Evolutionary conservation across 179 eudicot genomes (phyloP), one percentile per base, ranked within the genome.

Genomic region (Heliamphora pulchella): DNA sequence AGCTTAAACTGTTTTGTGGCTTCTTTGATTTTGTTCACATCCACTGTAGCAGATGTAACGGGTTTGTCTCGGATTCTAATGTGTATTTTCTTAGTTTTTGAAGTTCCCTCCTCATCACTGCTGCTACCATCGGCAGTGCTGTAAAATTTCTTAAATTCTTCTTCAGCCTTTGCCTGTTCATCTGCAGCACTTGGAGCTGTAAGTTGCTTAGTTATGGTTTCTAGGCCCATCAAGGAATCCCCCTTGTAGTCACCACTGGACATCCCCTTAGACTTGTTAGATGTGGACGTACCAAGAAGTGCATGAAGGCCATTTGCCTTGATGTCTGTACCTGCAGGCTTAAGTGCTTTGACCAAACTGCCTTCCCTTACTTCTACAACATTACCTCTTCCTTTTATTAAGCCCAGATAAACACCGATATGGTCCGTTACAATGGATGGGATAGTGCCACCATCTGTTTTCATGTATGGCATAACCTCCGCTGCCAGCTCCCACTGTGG

Each of bases 401-500:
- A 86, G 22, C 99, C 99, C 20, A 94, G 90, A 78, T 96, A 94
- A 84, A 94, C 97, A 80, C 98, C 99, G 78, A 96, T 91, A 81
- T 94, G 97, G 84, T 96, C 99, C 1, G 96, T 87, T 47, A 94
- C 92, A 81, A 94, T 94, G 54, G 98, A 93, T 9, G 98, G 99
- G 68, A 96, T 90, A 50, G 96, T 88, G n/a, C 99, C 99, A 81
- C 92, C 98, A 64, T 94, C 97, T 13, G 98, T 96, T 85, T 81
- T 94, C 99, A 96, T 96, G 84, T 96, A 96, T 31, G 99, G 99
- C 90, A 87, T 94, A 80, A 96, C 99, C 89, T 96, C 97, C 8
- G 94, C 96, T 51, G 99, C 99, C 61, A 96, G 87, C 77, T 89
- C 99, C 99, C 99, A 96, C 77, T 94, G 97, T 80, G 97, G 99